Percentiles rank a stretch among this genome's conserved stretches.
Evolutionary conservation across 1,284 basidiomycete genomes (phyloP).

Genomic region (Naganishia sp.): DNA sequence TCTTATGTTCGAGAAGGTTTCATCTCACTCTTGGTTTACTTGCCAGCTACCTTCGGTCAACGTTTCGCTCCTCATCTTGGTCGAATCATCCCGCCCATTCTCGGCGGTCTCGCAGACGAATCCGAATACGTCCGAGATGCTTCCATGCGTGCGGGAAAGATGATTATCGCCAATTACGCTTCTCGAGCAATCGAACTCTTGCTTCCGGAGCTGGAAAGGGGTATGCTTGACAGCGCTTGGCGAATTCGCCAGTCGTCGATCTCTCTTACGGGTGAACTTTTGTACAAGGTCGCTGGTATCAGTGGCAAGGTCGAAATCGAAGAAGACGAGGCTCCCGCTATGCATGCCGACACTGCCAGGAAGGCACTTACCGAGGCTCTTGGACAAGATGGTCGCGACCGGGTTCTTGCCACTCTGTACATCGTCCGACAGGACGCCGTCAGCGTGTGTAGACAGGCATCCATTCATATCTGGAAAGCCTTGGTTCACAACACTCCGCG

Average conservation of each 20-base stretch:
- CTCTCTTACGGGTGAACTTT: constrained; percentile 89
- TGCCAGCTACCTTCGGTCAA: constrained; percentile 91
- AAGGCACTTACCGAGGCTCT: constrained; percentile 84
- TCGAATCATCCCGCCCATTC: constrained; percentile 90
- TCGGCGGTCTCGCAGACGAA: constrained; percentile 86
- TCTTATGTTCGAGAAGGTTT: constrained; percentile 96
- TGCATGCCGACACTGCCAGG: constrained; percentile 74
- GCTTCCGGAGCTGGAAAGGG: constrained; percentile 89
- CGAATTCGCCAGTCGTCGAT: constrained; percentile 94
- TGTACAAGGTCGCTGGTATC: constrained; percentile 98
- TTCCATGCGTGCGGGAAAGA: constrained; percentile 97
- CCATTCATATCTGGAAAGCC: constrained; percentile 98
- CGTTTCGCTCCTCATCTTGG: constrained; percentile 95
- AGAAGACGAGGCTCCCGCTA: constrained; percentile 70
- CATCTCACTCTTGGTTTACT: constrained; percentile 94
- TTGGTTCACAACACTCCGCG: constrained; percentile 72
- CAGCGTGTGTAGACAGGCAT: constrained; percentile 82
- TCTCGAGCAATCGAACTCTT: constrained; percentile 89
- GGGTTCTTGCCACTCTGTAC: constrained; percentile 87
- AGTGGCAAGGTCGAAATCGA: constrained; percentile 84
- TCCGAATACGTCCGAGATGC: constrained; percentile 95
- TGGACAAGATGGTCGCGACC: constrained; percentile 83
- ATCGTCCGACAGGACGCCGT: constrained; percentile 93
- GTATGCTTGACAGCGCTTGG: constrained; percentile 94
- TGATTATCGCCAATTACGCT: constrained; percentile 97